These are phyloP conservation scores for Alternaria incomplexa DNA, from an alignment of 2,329 filamentous ascomycete genomes.

Conservation along the genomic window DNA sequence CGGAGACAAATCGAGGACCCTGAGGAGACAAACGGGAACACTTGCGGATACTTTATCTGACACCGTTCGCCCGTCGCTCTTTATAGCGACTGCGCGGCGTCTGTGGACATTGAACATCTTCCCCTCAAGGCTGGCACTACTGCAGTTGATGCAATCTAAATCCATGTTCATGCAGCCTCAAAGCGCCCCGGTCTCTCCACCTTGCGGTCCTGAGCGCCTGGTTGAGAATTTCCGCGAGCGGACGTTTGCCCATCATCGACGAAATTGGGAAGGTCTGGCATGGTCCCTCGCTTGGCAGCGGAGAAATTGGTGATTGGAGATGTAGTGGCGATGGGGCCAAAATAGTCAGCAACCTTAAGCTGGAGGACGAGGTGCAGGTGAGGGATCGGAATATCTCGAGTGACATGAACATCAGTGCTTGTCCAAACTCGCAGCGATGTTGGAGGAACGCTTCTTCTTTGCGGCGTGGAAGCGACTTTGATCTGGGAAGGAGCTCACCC, in stretches of 20 bases:
- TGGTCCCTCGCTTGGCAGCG: constrained; percentile 20
- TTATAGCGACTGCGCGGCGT: constrained; percentile 10
- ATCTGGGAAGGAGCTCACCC: neutral
- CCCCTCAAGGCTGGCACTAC: constrained; percentile 2
- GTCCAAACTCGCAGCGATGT: neutral
- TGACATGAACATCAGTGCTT: neutral
- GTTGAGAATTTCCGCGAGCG: constrained; percentile 22
- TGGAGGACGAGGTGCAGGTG: neutral
- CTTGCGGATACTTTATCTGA: neutral
- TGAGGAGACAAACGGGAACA: neutral
- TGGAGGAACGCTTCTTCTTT: neutral
- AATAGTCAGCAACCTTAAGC: neutral
- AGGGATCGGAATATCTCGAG: neutral
- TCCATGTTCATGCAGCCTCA: constrained; percentile 17
- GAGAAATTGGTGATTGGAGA: constrained; percentile 36
- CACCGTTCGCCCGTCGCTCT: neutral
- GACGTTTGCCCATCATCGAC: constrained; percentile 16
- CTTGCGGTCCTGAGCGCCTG: constrained; percentile 3
- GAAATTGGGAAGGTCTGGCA: constrained; percentile 13
- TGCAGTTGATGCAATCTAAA: constrained; percentile 17
- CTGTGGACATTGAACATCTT: neutral
- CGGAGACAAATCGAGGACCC: neutral
- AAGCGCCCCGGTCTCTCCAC: constrained; percentile 14
- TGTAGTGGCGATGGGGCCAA: neutral
- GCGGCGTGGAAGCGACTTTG: neutral